phyloP scores from a whole-genome alignment of 106 monocot species.

The Vanilla planifolia region DNA sequence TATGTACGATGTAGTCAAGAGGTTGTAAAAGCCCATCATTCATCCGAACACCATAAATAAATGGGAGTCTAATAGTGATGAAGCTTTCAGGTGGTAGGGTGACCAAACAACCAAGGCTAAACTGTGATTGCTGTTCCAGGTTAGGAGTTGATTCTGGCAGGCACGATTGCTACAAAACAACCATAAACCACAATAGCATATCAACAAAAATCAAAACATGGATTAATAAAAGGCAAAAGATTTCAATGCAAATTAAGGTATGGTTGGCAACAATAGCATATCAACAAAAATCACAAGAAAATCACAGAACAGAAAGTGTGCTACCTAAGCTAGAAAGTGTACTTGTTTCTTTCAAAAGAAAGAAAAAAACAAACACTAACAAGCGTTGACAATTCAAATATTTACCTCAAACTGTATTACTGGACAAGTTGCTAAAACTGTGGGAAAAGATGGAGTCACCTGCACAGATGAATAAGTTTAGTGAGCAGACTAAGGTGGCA shows the following conservation, averaged over 20 bases:
- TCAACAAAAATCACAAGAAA: not conserved
- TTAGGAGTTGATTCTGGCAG: slow-evolving; percentile 41
- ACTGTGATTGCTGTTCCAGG: slow-evolving; percentile 44
- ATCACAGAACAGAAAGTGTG: not conserved
- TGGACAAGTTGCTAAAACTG: slow-evolving; percentile 73
- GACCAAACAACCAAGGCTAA: slow-evolving; percentile 60
- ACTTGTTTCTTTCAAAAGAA: not conserved
- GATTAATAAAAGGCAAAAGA: not conserved
- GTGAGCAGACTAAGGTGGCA: not conserved
- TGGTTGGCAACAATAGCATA: not conserved
- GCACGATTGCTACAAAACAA: slow-evolving; percentile 50
- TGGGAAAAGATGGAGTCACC: slow-evolving; percentile 90
- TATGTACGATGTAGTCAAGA: slow-evolving; percentile 43
- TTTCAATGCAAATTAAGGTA: too few relatives aligned
- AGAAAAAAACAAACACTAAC: not conserved
- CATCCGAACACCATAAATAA: slow-evolving; percentile 72
- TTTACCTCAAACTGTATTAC: slow-evolving; percentile 86
- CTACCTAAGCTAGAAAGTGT: not conserved
- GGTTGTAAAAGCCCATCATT: slow-evolving; percentile 61
- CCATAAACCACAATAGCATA: slow-evolving; percentile 4
- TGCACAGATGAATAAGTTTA: slow-evolving; percentile 28
- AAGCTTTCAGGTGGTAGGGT: slow-evolving; percentile 92
- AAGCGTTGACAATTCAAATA: not conserved
- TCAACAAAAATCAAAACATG: not conserved
- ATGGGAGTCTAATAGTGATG: slow-evolving; percentile 75